Evolutionary conservation across 805 yeast species (phyloP).

Genomic region (Yarrowia osloensis): DNA sequence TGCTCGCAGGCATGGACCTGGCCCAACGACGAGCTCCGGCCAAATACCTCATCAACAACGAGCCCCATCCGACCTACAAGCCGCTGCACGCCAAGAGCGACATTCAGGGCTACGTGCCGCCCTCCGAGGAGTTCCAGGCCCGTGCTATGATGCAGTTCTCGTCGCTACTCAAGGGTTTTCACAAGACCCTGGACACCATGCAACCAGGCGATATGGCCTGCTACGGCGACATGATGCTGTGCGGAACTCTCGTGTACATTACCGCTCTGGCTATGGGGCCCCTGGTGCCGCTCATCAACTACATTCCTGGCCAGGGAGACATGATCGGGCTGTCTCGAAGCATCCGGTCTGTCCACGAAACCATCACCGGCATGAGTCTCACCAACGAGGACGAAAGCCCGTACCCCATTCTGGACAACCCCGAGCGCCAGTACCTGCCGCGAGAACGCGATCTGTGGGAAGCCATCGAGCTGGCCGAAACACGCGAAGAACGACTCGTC

Average conservation of each 20-base stretch:
- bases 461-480: not conserved
- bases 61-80: not conserved
- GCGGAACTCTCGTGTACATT: not conserved
- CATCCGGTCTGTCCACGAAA: not conserved
- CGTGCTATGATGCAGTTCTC: not conserved
- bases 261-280: not conserved
- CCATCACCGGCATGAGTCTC: not conserved
- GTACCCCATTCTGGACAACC: not conserved
- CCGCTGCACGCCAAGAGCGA: not conserved
- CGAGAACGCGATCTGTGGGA: not conserved
- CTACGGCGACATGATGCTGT: not conserved
- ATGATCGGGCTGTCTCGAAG: not conserved
- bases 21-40: not conserved
- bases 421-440: not conserved
- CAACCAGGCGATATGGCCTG: not conserved
- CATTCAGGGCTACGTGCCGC: not conserved
- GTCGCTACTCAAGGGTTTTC: not conserved
- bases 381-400: not conserved
- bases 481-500: not conserved
- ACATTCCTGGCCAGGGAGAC: not conserved
- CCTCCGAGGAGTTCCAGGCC: not conserved
- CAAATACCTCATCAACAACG: not conserved
- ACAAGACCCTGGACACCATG: not conserved
- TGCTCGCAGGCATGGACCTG: slow-evolving; percentile 5
- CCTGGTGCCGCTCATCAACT: not conserved